These are phyloP conservation scores for Gaillardinia entomophila DNA, from an alignment of 805 yeast species.

Conservation along the genomic window DNA sequence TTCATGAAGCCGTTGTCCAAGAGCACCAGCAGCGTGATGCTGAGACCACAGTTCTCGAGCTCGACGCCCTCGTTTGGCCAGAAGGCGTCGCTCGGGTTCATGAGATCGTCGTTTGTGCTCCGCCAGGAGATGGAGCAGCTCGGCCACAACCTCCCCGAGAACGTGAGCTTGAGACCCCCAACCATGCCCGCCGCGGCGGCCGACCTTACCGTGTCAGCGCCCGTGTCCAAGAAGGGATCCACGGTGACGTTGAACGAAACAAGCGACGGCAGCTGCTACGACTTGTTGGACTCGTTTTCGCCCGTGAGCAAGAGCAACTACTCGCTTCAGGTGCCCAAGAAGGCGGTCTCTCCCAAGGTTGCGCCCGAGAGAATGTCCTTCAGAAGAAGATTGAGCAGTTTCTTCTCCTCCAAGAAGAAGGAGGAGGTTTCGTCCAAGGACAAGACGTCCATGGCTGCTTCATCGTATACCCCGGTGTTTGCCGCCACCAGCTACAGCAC, in stretches of 20 bases:
- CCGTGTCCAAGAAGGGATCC: not conserved
- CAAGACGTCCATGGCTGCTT: too few relatives aligned
- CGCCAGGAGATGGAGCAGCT: slow-evolving; percentile 31
- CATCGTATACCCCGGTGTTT: too few relatives aligned
- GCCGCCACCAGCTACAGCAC: slow-evolving; percentile 1
- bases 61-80: slow-evolving; percentile 10
- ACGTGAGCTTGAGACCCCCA: slow-evolving; percentile 17
- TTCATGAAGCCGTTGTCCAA: slow-evolving; percentile 12
- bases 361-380: slow-evolving; percentile 19
- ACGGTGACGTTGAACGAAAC: not conserved
- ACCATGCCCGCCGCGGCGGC: slow-evolving; percentile 13
- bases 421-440: slow-evolving; percentile 1
- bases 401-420: slow-evolving; percentile 3
- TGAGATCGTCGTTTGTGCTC: slow-evolving; percentile 38
- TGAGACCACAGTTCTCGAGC: too few relatives aligned
- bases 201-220: not conserved
- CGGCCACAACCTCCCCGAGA: slow-evolving; percentile 28
- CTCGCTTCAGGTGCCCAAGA: not conserved
- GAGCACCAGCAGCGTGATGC: too few relatives aligned
- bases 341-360: not conserved
- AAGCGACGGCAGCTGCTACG: not conserved
- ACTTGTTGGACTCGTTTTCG: not conserved
- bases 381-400: slow-evolving; percentile 6
- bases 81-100: slow-evolving; percentile 38
- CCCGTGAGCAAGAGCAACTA: not conserved